A percentile compares a stretch with the other conserved stretches of the same genome.
Conservation (phyloP, 495 filamentous ascomycete species). For the Xylaria castorea region DNA sequence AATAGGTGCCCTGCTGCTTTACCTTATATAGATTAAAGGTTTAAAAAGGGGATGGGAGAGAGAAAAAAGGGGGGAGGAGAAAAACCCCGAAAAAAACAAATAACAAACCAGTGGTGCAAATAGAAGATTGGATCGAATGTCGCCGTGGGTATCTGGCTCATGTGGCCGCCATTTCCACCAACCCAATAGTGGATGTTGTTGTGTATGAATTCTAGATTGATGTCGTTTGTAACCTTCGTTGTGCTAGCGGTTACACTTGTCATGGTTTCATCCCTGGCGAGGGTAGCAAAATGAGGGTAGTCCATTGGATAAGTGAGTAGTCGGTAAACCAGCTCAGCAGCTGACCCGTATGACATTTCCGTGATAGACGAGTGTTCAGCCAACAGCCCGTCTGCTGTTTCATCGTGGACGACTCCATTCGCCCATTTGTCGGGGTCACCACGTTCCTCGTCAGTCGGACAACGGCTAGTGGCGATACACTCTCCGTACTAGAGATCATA, state of each 20-base stretch:
- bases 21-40: no score
- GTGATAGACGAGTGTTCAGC: slow-evolving; percentile 16
- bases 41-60: no score
- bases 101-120: slow-evolving; percentile 48
- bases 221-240: slow-evolving; percentile 30
- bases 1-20: no score
- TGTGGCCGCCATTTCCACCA: slow-evolving; percentile 49
- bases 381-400: not conserved
- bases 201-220: slow-evolving; percentile 51
- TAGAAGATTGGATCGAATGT: slow-evolving; percentile 57
- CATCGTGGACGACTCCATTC: slow-evolving; percentile 15
- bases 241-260: slow-evolving; percentile 15
- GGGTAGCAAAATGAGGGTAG: slow-evolving; percentile 19
- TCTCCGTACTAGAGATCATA: slow-evolving; percentile 16
- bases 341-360: not conserved
- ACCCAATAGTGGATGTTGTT: slow-evolving; percentile 50
- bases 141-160: slow-evolving; percentile 48
- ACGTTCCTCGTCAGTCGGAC: slow-evolving; percentile 16
- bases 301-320: slow-evolving; percentile 18
- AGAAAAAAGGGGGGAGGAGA: no score
- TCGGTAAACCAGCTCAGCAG: slow-evolving; percentile 19
- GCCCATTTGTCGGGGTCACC: not conserved
- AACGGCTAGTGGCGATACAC: slow-evolving; percentile 17
- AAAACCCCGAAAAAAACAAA: no score
- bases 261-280: slow-evolving; percentile 16